phyloP scores from a whole-genome alignment of 164 flowering plant genomes.

The Berberis vulgaris region DNA sequence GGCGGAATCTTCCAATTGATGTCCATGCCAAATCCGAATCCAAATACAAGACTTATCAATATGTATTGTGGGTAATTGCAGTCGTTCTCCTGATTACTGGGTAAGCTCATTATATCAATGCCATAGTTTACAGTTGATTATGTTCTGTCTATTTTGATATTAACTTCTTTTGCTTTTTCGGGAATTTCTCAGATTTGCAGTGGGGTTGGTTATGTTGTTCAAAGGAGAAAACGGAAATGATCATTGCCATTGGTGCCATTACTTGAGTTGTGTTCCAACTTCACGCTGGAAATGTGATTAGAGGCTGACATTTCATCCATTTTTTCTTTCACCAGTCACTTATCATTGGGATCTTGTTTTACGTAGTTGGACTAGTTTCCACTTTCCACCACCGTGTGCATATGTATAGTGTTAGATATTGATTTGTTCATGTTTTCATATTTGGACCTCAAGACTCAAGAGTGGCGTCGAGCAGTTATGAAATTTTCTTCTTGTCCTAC shows the following conservation, averaged over 20 bases:
- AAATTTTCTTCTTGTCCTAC: no score
- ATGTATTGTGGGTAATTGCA: conserved; percentile 43
- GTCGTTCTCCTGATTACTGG: conserved; percentile 49
- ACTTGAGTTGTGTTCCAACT: conserved; percentile 69
- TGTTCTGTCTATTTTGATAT: neutral
- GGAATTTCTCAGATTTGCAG: conserved; percentile 37
- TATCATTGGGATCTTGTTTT: neutral
- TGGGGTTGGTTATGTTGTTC: conserved; percentile 72
- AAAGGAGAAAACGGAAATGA: conserved; percentile 56
- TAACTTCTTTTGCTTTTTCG: neutral
- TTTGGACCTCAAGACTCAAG: no score
- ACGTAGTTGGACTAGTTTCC: no score
- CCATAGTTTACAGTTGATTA: neutral
- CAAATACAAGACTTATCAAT: conserved; percentile 64
- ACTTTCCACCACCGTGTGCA: no score
- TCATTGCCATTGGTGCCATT: conserved; percentile 80
- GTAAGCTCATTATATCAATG: conserved; percentile 24
- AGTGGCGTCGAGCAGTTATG: no score
- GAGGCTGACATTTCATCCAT: neutral
- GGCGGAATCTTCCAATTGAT: conserved; percentile 31
- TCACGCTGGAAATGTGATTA: conserved; percentile 45
- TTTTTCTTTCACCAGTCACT: neutral
- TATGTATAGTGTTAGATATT: no score
- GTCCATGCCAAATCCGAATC: conserved; percentile 38
- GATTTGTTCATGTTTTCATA: no score